These are phyloP conservation scores for Epithemia pelagica DNA, from an alignment of 108 stramenopile genomes.

Conservation along the genomic window DNA sequence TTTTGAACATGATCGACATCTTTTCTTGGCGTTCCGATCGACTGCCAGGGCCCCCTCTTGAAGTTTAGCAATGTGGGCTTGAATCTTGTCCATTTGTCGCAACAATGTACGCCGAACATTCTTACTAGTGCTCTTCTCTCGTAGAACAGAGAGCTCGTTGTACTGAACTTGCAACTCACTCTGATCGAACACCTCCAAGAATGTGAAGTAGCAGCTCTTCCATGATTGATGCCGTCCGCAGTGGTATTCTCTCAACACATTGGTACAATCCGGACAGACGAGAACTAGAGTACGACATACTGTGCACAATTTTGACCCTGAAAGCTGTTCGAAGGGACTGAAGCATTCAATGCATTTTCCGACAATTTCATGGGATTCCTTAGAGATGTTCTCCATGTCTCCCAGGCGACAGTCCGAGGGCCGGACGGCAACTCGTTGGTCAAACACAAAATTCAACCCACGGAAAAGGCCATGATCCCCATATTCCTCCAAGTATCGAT, in stretches of 20 bases:
- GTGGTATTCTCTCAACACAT: conserved; percentile 52
- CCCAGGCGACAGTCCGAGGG: conserved; percentile 16
- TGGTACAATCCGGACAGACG: conserved; percentile 47
- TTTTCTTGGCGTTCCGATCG: conserved; percentile 36
- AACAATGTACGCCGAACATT: conserved; percentile 53
- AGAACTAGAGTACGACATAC: conserved; percentile 70
- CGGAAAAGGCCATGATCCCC: conserved; percentile 74
- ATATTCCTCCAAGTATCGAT: conserved; percentile 87
- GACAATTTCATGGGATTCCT: conserved; percentile 8
- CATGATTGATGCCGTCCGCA: conserved; percentile 55
- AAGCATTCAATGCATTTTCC: conserved; percentile 62
- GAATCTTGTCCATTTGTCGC: conserved; percentile 61
- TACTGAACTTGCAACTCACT: conserved; percentile 43
- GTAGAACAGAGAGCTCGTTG: conserved; percentile 22
- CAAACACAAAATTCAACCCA: conserved; percentile 93
- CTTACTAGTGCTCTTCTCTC: conserved; percentile 39
- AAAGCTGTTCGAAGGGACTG: conserved; percentile 47
- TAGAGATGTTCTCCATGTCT: not conserved
- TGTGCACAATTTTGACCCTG: conserved; percentile 61
- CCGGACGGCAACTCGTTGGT: conserved; percentile 68
- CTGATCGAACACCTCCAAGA: conserved; percentile 44
- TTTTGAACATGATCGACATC: conserved; percentile 66
- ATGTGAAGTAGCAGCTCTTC: conserved; percentile 71
- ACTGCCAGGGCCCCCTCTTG: conserved; percentile 16
- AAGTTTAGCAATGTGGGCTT: conserved; percentile 26